Evolutionary conservation across 352 stramenopile species (phyloP), one percentile per base, ranked within the genome.

Genomic region (Globisporangium irregulare): DNA sequence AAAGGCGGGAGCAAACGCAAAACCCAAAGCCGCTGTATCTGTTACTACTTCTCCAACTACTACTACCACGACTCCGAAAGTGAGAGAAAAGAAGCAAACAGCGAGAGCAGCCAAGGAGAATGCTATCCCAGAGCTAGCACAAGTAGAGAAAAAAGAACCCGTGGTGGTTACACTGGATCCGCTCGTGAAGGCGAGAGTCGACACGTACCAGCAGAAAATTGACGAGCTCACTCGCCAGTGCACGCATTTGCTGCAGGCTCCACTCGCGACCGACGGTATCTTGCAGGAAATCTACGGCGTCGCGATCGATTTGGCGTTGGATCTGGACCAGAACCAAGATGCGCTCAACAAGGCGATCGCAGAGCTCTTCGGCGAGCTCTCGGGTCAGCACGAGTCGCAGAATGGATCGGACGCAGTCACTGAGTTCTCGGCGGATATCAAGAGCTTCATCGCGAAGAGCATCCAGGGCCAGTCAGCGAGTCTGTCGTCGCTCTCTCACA

Each of bases 221-320:
- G 76, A 89, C n/a, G 86, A 92, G 46, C 72, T 93, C 48, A 90
- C 83, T 24, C 66, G 67, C 15, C 65, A 77, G 36, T 90, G 81
- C 59, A 71, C 64, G 15, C 64, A 79, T 22, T 66, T 91, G 15
- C 57, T 82, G 27, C 29, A 67, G 12, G 43, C 66, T 8, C 74
- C 76, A 0, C 69, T 67, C 6, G 46, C 54, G 10, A 69, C 71
- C 8, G 78, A 88, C 51, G 67, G 54, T 2, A 70, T 91, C n/a
- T 69, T 90, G 64, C 81, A 90, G 50, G 86, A 93, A 43, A 89
- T 95, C 24, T 93, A 91, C 38, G 87, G 87, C 29, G 67, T 82
- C 38, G 81, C 64, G 14, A 38, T 92, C 51, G 84, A 92, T 64
- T 34, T 67, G 2, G 10, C 48, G 10, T 62, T 86, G 9, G 71